Base-by-base conservation (phyloP, 352 stramenopile genomes). In the Pythium folliculosum region DNA sequence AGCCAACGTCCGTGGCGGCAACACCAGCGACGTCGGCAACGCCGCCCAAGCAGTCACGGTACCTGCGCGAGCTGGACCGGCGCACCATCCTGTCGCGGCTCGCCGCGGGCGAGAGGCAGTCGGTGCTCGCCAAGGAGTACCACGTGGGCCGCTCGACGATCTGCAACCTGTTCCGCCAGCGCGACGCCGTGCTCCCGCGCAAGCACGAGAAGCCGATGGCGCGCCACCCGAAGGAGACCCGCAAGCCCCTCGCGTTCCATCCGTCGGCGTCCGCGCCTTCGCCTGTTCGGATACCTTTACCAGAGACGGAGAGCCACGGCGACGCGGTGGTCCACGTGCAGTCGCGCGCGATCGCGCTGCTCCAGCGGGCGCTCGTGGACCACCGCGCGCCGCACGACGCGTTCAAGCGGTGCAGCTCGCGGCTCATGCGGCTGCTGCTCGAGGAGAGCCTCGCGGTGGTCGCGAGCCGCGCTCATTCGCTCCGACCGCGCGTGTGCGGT, bases 141-240 rank as follows among this genome's bases (percentile, higher is more conserved):
- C 57, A 65, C 13, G 81, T 84, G 21, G 87, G 73, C 17, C 78
- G 81, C 19, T 74, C 78, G 30, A 77, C 80, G 3, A 86, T 89
- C 52, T 87, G 78, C 57, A 86, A 89, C 37, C 52, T 89, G 9
- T 81, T 77, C 59, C 82, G 86, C 25, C 73, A 84, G 13, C 71
- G 72, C 10, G 67, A 81, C n/a, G 37, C 69, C 1, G 73, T 88
- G 1, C 30, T 82, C 10, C 70, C 78, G 3, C 72, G 80, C 10
- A 53, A 62, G 27, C 52, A 82, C 50, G 71, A 78, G 63, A 67
- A 89, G 45, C 75, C 77, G 27, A 48, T 84, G 21, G 71, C 71
- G 0, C 83, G 82, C 44, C 77, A 85, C 30, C 75, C 77, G 5
- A 77, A 77, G 52, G 59, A 49, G 22, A 45, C 16, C 8, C 56